Evolutionary conservation across 2,329 filamentous ascomycete genomes (phyloP), one percentile per base, ranked within the genome.

Genomic region (Paecilomyces fulvus): DNA sequence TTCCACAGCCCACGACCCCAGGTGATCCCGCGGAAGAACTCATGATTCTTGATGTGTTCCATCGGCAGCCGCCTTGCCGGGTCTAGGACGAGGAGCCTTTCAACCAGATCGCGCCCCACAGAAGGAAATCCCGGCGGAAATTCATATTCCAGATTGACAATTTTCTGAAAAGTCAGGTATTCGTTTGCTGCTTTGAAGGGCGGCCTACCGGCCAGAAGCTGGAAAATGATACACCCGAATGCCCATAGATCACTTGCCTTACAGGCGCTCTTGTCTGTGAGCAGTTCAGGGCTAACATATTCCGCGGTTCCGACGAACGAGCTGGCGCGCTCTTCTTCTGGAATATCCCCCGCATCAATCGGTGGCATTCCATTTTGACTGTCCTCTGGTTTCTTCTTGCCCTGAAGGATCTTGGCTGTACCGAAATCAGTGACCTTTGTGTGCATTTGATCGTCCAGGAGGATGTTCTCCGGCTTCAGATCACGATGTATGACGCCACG

Each of bases 391-490:
- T 79, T 67, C 56, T 66, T 73, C 14, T 73, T 67, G 33, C 75
- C 70, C 53, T 87, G 86, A 50, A 99, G 78, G 60, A 99, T 84
- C 71, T 96, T 97, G n/a, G 94, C 94, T 0, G 94, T 99, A 48
- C 94, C 94, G 69, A 99, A 99, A 73, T 99, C 94, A 7, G 94
- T 99, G 62, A 99, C 96, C 72, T 99, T 99, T 74, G 97, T 87
- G 67, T 97, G 90, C 89, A 96, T 95, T 67, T 95, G 88, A 61
- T 92, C 88, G 71, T 99, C 94, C 37, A 99, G 79, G 6, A 99
- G 81, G 3, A 99, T 92, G 63, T 99, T 99, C 71, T 99, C 94
- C 0, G 94, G 94, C 69, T 99, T 99, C 62, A 99, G 74, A 69
- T 99, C 94, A 61, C 94, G 88, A 72, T 99, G 94, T 59, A 99